Percentiles rank a stretch among this genome's conserved stretches.
Evolutionary conservation across 768 basidiomycete genomes (phyloP).

Genomic region (Boletus rubescentipes): DNA sequence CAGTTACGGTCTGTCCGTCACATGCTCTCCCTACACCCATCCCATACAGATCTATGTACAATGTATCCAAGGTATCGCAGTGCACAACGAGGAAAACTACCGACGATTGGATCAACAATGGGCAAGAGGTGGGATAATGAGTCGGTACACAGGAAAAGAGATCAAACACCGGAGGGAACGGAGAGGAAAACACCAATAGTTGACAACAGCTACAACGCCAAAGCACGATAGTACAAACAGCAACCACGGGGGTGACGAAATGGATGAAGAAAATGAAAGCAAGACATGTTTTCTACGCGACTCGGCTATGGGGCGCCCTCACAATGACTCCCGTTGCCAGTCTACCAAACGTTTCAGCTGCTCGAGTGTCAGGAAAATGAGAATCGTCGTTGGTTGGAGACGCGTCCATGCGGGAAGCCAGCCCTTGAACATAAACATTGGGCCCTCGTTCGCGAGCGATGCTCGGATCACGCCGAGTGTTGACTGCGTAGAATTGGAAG

Average conservation of each 20-base stretch:
- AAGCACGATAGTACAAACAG: not conserved
- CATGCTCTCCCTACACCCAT: not conserved
- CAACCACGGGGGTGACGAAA: not conserved
- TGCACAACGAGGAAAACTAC: not conserved
- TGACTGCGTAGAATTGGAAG: slow-evolving; percentile 41
- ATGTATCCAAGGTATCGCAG: slow-evolving; percentile 7
- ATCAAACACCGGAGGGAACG: not conserved
- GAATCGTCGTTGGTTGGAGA: slow-evolving; percentile 83
- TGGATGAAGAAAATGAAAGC: too few species aligned
- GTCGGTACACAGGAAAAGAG: too few species aligned
- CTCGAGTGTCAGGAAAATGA: slow-evolving; percentile 84
- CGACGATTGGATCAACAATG: not conserved
- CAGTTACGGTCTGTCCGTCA: not conserved
- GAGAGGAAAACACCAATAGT: not conserved
- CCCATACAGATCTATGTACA: not conserved
- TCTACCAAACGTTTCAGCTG: slow-evolving; percentile 76
- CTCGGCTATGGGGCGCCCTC: not conserved
- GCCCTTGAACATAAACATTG: slow-evolving; percentile 92
- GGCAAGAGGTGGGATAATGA: not conserved
- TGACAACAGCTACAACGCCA: not conserved
- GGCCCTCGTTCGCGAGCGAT: slow-evolving; percentile 70
- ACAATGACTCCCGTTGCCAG: slow-evolving; percentile 43
- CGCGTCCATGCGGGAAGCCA: slow-evolving; percentile 88
- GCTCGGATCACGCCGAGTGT: slow-evolving; percentile 66
- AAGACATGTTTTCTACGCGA: not conserved